phyloP scores from a whole-genome alignment of 2,329 filamentous ascomycete species.

The Botrytis paeoniae region DNA sequence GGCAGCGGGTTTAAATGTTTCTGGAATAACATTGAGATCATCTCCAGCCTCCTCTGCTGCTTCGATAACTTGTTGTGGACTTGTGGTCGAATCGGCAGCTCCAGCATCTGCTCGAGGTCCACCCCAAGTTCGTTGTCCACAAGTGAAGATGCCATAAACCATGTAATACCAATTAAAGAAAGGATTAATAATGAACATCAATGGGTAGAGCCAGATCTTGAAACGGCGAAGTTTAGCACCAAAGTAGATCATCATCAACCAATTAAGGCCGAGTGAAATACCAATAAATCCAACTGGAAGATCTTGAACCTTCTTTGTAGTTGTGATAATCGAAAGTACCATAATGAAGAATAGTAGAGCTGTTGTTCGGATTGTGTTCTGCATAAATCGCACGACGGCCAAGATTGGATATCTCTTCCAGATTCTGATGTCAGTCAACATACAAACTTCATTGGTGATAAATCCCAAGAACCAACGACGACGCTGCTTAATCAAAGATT shows the following conservation, averaged over 20 bases:
- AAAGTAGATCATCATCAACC: slow-evolving; percentile 95
- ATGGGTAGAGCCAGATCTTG: slow-evolving; percentile 91
- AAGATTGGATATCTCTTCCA: slow-evolving; percentile 90
- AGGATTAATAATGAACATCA: slow-evolving; percentile 94
- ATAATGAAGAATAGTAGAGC: slow-evolving; percentile 93
- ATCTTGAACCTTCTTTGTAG: slow-evolving; percentile 71
- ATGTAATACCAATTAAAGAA: slow-evolving; percentile 99
- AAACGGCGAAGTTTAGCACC: slow-evolving; percentile 80
- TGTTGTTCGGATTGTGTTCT: slow-evolving; percentile 94
- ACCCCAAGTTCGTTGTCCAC: slow-evolving; percentile 92
- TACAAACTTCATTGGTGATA: slow-evolving; percentile 96
- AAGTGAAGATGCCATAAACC: slow-evolving; percentile 55
- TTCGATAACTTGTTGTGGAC: slow-evolving; percentile 79
- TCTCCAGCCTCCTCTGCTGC: slow-evolving; percentile 75
- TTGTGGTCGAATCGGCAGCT: slow-evolving; percentile 70
- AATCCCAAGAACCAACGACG: slow-evolving; percentile 96
- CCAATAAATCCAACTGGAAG: slow-evolving; percentile 91
- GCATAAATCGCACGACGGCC: slow-evolving; percentile 83
- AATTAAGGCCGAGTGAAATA: slow-evolving; percentile 89
- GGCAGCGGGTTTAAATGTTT: slow-evolving; percentile 69
- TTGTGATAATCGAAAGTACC: slow-evolving; percentile 80
- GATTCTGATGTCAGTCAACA: slow-evolving; percentile 90
- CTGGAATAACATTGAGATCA: slow-evolving; percentile 84
- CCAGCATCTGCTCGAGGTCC: slow-evolving; percentile 88
- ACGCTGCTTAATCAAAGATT: slow-evolving; percentile 85